Evolutionary conservation across 371 early-diverging fungal species (phyloP), one percentile per base, ranked within the genome.

Genomic region (Apophysomyces elegans): DNA sequence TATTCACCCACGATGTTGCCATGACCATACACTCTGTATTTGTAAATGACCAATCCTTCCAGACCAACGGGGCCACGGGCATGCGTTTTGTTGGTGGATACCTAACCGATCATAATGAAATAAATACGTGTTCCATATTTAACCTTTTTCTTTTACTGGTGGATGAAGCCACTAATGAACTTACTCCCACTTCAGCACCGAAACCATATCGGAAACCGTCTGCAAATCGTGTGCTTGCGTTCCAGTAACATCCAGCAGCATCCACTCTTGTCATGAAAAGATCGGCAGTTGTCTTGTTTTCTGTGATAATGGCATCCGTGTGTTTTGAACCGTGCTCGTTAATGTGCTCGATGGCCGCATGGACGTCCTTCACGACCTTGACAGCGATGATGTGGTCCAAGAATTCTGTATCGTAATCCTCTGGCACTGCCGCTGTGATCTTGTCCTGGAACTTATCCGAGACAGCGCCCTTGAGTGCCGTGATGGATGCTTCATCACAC

Each of bases 191-290:
- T 81, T 97, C 99, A 1, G 97, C 93, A 39, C 99, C 97, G 78
- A 97, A 97, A 7, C 97, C 97, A 76, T 96, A 98, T 54, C 99
- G 87, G 89, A 97, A 98, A 5, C 99, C 99, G 76, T 98, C 99
- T 32, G 99, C 96, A 78, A 98, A 97, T 21, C 99, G 85, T 16
- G 97, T 96, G 67, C 90, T 90, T 2, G 96, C 96, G 72, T 98
- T 98, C 95, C 95, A 96, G 78, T 92, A 98, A 43, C 95, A 96
- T 16, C 97, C 97, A 13, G 97, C 97, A n/a, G 96, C 92, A 76
- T 97, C 99, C 1, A 98, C 96, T 7, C 87, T 80, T 4, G 86
- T 85, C 93, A 97, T 93, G 70, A 96, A 98, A 64, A 71, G 71
- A 56, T 95, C 90, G 2, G 96, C 96, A 36, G 77, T 80, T 0